Percentiles rank a stretch among this genome's conserved stretches.
Conservation (phyloP, 352 stramenopile genomes). For the Phytophthora syringae region DNA sequence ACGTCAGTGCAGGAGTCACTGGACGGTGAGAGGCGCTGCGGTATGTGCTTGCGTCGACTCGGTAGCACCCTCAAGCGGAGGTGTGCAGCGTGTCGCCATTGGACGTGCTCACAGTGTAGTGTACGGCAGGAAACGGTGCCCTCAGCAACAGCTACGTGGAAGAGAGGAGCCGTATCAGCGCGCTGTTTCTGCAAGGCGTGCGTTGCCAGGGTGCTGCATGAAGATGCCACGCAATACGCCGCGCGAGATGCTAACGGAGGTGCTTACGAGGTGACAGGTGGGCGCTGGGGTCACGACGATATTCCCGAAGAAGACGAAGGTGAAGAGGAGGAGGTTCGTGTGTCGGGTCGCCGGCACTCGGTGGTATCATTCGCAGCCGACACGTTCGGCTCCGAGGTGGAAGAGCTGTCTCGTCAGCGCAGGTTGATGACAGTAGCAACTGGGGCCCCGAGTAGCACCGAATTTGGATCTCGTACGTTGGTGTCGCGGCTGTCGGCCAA, state of each 20-base stretch:
- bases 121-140: conserved; percentile 54
- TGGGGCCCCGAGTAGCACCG: conserved; percentile 5
- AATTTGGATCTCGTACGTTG: conserved; percentile 12
- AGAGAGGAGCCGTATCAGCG: conserved; percentile 16
- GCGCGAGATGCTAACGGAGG: conserved; percentile 43
- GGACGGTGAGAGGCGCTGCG: conserved; percentile 49
- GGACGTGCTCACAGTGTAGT: conserved; percentile 50
- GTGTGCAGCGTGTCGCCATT: conserved; percentile 57
- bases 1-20: conserved; percentile 42
- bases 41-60: conserved; percentile 53
- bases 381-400: conserved; percentile 27
- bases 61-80: conserved; percentile 40
- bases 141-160: conserved; percentile 12
- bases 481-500: conserved; percentile 28
- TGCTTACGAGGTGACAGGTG: conserved; percentile 21
- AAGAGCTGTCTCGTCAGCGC: conserved; percentile 26
- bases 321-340: conserved; percentile 27
- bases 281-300: conserved; percentile 50
- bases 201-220: conserved; percentile 52
- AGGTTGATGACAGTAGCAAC: conserved; percentile 26
- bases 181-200: conserved; percentile 73
- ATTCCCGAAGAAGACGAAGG: conserved; percentile 37
- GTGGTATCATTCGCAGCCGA: conserved; percentile 32
- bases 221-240: conserved; percentile 60
- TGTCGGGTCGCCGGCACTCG: conserved; percentile 28